Conservation (phyloP, 768 basidiomycete species). For the Boletus subcaerulescens region DNA sequence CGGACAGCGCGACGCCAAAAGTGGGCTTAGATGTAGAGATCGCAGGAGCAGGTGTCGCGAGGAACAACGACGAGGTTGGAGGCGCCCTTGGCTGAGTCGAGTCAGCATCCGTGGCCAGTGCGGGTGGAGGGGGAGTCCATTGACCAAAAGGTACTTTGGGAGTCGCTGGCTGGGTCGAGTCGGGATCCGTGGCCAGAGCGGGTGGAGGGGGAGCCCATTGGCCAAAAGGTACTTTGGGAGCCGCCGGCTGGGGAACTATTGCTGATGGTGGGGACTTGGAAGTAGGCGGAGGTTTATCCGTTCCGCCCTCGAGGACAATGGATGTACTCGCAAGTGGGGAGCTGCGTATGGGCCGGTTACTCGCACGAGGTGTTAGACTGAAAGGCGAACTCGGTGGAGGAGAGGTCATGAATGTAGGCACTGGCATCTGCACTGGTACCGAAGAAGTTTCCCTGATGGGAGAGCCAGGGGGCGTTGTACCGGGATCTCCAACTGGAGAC, state of each 20-base stretch:
- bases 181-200: constrained; percentile 16
- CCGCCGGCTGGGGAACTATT: constrained; percentile 34
- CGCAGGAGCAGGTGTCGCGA: constrained; percentile 7
- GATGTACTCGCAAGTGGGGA: constrained; percentile 67
- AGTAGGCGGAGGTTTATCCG: constrained; percentile 9
- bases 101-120: constrained; percentile 20
- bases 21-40: constrained; percentile 6
- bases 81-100: constrained; percentile 46
- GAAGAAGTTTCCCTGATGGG: constrained; percentile 43
- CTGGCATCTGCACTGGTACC: constrained; percentile 11
- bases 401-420: constrained; percentile 15
- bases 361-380: constrained; percentile 48
- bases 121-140: constrained; percentile 25
- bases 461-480: constrained; percentile 66
- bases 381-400: constrained; percentile 36
- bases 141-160: constrained; percentile 39
- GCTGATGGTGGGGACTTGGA: constrained; percentile 20
- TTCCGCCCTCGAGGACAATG: constrained; percentile 43
- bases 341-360: constrained; percentile 60
- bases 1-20: not conserved
- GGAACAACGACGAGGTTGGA: constrained; percentile 39
- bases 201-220: constrained; percentile 27
- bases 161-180: constrained; percentile 37
- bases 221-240: constrained; percentile 40
- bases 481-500: constrained; percentile 39